Conservation (phyloP, 1,139 yeast species). For the Candida albicans region DNA sequence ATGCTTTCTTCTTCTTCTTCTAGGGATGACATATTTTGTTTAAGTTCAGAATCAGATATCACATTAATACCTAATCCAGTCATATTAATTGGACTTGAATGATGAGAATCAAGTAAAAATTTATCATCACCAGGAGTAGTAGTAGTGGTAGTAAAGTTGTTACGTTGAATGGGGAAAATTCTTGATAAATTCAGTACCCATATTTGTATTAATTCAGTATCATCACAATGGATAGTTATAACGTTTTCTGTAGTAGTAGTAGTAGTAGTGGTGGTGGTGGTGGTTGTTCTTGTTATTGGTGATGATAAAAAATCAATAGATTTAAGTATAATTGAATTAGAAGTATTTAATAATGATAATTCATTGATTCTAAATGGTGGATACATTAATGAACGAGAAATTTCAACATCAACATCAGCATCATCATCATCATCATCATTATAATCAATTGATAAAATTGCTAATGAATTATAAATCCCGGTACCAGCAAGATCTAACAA, state of each 20-base stretch:
- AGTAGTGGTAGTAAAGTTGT: constrained; percentile 8
- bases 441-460: constrained; percentile 28
- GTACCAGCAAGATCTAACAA: constrained; percentile 29
- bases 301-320: constrained; percentile 26
- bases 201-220: constrained; percentile 19
- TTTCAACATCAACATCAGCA: constrained; percentile 6
- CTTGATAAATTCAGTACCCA: constrained; percentile 32
- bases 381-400: constrained; percentile 33
- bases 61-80: constrained; percentile 40
- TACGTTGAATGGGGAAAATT: constrained; percentile 33
- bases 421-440: constrained; percentile 4
- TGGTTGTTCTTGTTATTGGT: constrained; percentile 1
- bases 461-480: constrained; percentile 36
- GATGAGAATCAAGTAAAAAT: constrained; percentile 24
- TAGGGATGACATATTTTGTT: constrained; percentile 5
- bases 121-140: constrained; percentile 23
- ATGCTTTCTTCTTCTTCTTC: neutral
- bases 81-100: constrained; percentile 22
- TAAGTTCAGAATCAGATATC: constrained; percentile 20
- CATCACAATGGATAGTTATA: constrained; percentile 18
- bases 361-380: constrained; percentile 45
- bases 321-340: constrained; percentile 24
- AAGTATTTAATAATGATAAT: constrained; percentile 23
- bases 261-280: constrained; percentile 14
- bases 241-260: constrained; percentile 3